Conservation (phyloP, 2,329 filamentous ascomycete genomes). For the Xylaria sp. region DNA sequence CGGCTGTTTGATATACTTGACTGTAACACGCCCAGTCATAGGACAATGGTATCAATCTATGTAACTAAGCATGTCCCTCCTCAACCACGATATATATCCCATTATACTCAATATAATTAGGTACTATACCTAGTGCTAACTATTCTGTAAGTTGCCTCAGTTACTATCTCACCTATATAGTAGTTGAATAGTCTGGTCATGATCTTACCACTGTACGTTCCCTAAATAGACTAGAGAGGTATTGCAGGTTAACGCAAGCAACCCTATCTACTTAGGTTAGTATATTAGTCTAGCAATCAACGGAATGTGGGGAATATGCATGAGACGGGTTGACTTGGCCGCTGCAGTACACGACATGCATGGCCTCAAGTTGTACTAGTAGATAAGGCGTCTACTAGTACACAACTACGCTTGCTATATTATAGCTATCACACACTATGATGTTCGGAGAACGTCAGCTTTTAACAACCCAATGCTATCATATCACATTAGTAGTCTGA, state of each 20-base stretch:
- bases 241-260: background rate
- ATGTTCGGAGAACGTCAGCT: too few species aligned
- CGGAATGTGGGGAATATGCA: conserved; percentile 7
- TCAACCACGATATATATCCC: background rate
- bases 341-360: background rate
- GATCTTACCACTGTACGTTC: conserved; percentile 6
- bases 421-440: too few species aligned
- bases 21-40: background rate
- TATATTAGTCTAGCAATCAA: conserved; percentile 1
- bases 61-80: background rate
- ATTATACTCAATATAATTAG: background rate
- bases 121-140: background rate
- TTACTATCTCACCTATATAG: background rate
- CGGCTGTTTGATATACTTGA: background rate
- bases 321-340: conserved; percentile 4
- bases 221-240: background rate
- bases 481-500: background rate
- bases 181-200: background rate
- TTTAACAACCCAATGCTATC: too few species aligned
- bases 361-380: background rate
- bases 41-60: background rate
- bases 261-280: background rate
- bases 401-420: too few species aligned
- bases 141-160: background rate
- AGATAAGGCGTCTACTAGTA: background rate